Evolutionary conservation across 306 rosid species (phyloP), one percentile per base, ranked within the genome.

Genomic region (Lathyrus tuberosus): DNA sequence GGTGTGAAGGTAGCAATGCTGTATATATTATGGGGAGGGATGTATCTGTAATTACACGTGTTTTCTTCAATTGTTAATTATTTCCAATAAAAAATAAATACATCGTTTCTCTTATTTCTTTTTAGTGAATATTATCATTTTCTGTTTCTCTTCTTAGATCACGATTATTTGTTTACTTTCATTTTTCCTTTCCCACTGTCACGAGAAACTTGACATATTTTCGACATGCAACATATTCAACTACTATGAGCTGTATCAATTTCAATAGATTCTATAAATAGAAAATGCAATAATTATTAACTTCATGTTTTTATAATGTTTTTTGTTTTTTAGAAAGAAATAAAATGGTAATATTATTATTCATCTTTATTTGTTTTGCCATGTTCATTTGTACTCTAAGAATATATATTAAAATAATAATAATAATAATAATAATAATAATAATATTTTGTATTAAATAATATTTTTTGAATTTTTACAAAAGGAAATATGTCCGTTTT

Each of bases 11-110:
- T n/a, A n/a, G n/a, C n/a, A n/a, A n/a, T n/a, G n/a, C n/a, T n/a
- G n/a, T n/a, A n/a, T n/a, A n/a, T n/a, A n/a, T n/a, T n/a, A n/a
- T n/a, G n/a, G n/a, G n/a, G n/a, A n/a, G n/a, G n/a, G n/a, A n/a
- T n/a, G 9, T 22, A 31, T 72, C 38, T 72, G 71, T 48, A 72
- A 59, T 73, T 67, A 73, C 75, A 73, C 78, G 75, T 78, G 61
- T 61, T 58, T 48, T 65, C 58, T 65, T 24, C 2, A 46, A 30
- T 56, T 75, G 40, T 65, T 40, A 40, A 17, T 52, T 52, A 10
- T 53, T 28, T 57, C 40, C 18, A 40, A 73, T 51, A 37, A 14
- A 18, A 1, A 10, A 12, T 11, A 57, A 1, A 14, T 15, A n/a
- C 46, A 31, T 48, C 60, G 16, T 30, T 76, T 28, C 73, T 24